Base-by-base conservation (phyloP, 768 basidiomycete genomes). In the Podaxis sp. region DNA sequence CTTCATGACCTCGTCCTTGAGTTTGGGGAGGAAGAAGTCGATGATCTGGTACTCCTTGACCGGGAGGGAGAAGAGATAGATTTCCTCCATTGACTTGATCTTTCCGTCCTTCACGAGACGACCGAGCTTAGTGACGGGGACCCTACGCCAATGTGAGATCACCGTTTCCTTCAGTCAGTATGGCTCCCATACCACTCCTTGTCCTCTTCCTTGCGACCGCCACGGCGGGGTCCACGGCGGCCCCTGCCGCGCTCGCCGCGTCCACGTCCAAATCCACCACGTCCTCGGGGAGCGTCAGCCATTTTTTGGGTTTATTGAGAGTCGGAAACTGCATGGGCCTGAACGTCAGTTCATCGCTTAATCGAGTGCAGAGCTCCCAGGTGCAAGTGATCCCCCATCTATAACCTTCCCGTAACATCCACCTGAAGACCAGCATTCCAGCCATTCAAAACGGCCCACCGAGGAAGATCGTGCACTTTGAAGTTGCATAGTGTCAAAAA, bases 1-100 rank as follows among this genome's bases (percentile, higher is more conserved):
- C 78, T 96, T 96, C 97, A 99, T 99, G 68, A 99, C 97, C 77
- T 97, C 95, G 70, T 96, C 97, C 86, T 99, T 99, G 80, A 99
- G 91, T 76, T 93, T 93, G 70, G 97, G 97, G 53, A 98, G 87
- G 93, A 99, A 98, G 77, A 90, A 88, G 83, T 99, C 97, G 84
- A 99, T 91, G 79, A 99, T 97, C 80, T 99, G 97, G 85, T 81
- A 98, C 80, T 99, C 97, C 82, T 98, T 99, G 79, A 99, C 92
- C 64, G 96, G 96, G 66, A 99, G 91, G 27, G 97, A 99, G 89
- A 98, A 99, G 74, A 99, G 95, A 81, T 98, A 99, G 79, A 98
- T 98, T 76, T 99, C 97, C 76, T 99, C 97, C 87, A 99, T 96
- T 53, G 95, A 97, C 81, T 96, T 98, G 83, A 99, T 98, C 82